A percentile compares a stretch with the other conserved stretches of the same genome.
Evolutionary conservation across 192 early-diverging fungal species (phyloP).

Genomic region (Linnemannia exigua): DNA sequence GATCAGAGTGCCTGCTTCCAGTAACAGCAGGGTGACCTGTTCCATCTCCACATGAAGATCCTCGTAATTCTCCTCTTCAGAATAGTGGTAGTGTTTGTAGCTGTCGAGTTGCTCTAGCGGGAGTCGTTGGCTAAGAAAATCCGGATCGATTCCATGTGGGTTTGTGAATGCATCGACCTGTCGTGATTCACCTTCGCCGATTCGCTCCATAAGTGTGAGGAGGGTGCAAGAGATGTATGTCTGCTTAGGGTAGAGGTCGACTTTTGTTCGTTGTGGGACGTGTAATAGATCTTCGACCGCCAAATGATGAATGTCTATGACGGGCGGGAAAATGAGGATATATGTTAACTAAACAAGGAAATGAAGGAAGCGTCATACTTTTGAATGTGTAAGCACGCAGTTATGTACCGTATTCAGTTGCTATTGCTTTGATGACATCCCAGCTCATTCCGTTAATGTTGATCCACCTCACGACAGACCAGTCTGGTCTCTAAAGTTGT

Average conservation of each 20-base stretch:
- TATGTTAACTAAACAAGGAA: neutral
- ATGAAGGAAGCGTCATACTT: neutral
- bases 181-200: neutral
- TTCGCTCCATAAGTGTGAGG: conserved; percentile 2
- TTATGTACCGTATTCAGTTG: conserved; percentile 36
- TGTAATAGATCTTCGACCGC: conserved; percentile 21
- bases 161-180: conserved; percentile 9
- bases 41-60: conserved; percentile 27
- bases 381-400: neutral
- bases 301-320: conserved; percentile 18
- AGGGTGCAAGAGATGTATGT: conserved; percentile 9
- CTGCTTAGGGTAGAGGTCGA: conserved; percentile 18
- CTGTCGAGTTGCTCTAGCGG: conserved; percentile 21
- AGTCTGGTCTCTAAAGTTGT: conserved; percentile 31
- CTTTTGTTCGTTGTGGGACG: conserved; percentile 22
- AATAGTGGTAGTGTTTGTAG: conserved; percentile 17
- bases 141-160: conserved; percentile 15
- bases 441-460: conserved; percentile 59
- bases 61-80: conserved; percentile 10
- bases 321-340: too few species aligned
- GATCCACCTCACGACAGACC: conserved; percentile 59
- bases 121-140: neutral
- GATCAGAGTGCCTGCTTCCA: conserved; percentile 35
- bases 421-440: conserved; percentile 54
- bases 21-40: conserved; percentile 33